A percentile compares a stretch with the other conserved stretches of the same genome.
These are phyloP conservation scores for Candida sonorensis DNA, from an alignment of 805 yeast species.

Conservation along the genomic window DNA sequence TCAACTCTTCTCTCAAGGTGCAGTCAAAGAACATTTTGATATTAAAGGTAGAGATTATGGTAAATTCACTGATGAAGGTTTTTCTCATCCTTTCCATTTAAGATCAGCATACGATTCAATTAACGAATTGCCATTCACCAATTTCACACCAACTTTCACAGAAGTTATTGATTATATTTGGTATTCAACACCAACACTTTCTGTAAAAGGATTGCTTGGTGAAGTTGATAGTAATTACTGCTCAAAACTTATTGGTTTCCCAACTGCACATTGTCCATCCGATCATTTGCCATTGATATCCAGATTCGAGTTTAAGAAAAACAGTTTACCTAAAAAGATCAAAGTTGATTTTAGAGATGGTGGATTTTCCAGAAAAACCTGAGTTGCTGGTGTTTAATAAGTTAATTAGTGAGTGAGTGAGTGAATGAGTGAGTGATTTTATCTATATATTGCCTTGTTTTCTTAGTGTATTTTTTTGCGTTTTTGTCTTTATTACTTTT, in stretches of 20 bases:
- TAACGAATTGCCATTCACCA: slow-evolving; percentile 91
- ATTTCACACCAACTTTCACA: slow-evolving; percentile 88
- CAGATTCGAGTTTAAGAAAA: slow-evolving; percentile 63
- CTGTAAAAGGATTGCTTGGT: slow-evolving; percentile 82
- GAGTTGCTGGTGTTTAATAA: neutral
- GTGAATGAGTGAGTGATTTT: too few species aligned
- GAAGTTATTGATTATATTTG: slow-evolving; percentile 93
- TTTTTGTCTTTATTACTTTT: too few species aligned
- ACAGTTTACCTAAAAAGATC: slow-evolving; percentile 15
- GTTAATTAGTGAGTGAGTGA: too few species aligned
- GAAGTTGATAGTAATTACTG: slow-evolving; percentile 75
- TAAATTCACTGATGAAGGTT: slow-evolving; percentile 81
- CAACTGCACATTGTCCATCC: slow-evolving; percentile 88
- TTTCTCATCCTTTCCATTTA: slow-evolving; percentile 71
- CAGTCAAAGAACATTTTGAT: slow-evolving; percentile 73
- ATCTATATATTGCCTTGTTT: too few species aligned
- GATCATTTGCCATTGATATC: slow-evolving; percentile 89
- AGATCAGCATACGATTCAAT: slow-evolving; percentile 79
- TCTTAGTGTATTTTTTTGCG: too few species aligned
- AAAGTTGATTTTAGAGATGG: slow-evolving; percentile 25
- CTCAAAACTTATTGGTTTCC: slow-evolving; percentile 79
- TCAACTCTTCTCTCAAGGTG: slow-evolving; percentile 77
- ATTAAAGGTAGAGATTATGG: slow-evolving; percentile 87
- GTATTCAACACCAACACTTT: slow-evolving; percentile 77
- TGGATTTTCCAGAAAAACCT: slow-evolving; percentile 24